Percentiles rank a stretch among this genome's conserved stretches.
Evolutionary conservation across 1,284 basidiomycete species (phyloP).

Genomic region (Ceratobasidium theobromae): DNA sequence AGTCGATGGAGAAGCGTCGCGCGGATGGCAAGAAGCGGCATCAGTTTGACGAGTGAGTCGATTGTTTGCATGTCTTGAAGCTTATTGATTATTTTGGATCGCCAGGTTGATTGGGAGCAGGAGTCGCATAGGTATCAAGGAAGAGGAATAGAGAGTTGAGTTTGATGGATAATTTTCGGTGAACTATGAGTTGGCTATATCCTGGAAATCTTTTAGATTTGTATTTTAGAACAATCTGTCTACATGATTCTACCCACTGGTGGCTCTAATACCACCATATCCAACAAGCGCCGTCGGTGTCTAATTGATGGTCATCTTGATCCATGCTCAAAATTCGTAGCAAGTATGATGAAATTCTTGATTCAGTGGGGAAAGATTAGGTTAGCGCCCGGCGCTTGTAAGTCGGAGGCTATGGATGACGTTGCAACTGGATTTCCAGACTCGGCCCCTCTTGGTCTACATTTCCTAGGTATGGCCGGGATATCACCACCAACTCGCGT

Average conservation of each 20-base stretch:
- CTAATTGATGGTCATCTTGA: too few species aligned
- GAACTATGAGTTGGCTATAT: too few species aligned
- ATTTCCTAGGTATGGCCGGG: slow-evolving; percentile 13
- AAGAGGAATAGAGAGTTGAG: slow-evolving; percentile 5
- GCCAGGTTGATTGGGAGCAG: slow-evolving; percentile 9
- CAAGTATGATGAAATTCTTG: background rate
- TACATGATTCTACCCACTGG: too few species aligned
- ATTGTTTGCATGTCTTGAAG: background rate
- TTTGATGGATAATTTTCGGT: too few species aligned
- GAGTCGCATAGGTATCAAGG: slow-evolving; percentile 12
- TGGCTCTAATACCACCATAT: too few species aligned
- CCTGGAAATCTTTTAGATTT: too few species aligned
- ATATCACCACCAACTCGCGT: slow-evolving; percentile 1
- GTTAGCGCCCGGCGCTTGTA: slow-evolving; percentile 4
- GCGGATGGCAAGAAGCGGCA: slow-evolving; percentile 85
- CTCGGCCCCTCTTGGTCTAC: background rate
- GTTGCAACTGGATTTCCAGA: slow-evolving; percentile 14
- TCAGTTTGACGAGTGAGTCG: slow-evolving; percentile 58
- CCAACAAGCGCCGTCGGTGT: too few species aligned
- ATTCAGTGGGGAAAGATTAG: background rate
- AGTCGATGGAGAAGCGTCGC: slow-evolving; percentile 76
- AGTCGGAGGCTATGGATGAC: background rate
- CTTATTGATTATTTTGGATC: background rate
- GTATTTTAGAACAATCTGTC: too few species aligned
- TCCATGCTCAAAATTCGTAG: background rate